Conservation (phyloP, 768 basidiomycete genomes). For the Auricularia auricula-judae region DNA sequence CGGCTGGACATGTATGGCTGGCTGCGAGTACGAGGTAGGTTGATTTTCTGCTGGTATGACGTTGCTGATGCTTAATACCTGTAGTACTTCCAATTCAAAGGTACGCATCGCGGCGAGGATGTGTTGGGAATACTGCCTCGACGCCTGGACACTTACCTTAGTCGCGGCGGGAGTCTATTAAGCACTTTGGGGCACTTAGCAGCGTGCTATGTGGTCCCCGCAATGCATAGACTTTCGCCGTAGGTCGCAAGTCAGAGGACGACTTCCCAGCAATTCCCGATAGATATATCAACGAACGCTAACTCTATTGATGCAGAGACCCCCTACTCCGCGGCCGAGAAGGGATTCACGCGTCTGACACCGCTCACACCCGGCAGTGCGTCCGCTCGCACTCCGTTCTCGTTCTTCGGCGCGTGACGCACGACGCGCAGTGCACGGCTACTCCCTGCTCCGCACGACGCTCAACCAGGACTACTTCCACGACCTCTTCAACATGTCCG, state of each 20-base stretch:
- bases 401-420: neutral
- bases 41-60: neutral
- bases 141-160: neutral
- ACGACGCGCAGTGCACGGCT: slow-evolving; percentile 74
- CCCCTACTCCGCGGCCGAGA: slow-evolving; percentile 59
- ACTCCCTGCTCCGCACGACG: slow-evolving; percentile 84
- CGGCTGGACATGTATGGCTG: slow-evolving; percentile 63
- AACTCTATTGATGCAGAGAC: slow-evolving; percentile 46
- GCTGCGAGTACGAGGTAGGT: slow-evolving; percentile 85
- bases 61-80: slow-evolving; percentile 7
- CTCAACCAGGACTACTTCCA: slow-evolving; percentile 84
- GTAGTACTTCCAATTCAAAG: slow-evolving; percentile 87
- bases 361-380: slow-evolving; percentile 88
- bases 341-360: slow-evolving; percentile 62
- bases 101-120: slow-evolving; percentile 22
- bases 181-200: too few species aligned
- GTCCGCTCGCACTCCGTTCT: slow-evolving; percentile 19
- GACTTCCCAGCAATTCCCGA: too few species aligned
- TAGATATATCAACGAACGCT: too few species aligned
- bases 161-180: too few species aligned
- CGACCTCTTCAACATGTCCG: slow-evolving; percentile 69
- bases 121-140: slow-evolving; percentile 3
- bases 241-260: too few species aligned
- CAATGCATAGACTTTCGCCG: too few species aligned
- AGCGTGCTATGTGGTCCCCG: too few species aligned